phyloP scores from a whole-genome alignment of 352 stramenopile genomes.

The Pythium volutum region DNA sequence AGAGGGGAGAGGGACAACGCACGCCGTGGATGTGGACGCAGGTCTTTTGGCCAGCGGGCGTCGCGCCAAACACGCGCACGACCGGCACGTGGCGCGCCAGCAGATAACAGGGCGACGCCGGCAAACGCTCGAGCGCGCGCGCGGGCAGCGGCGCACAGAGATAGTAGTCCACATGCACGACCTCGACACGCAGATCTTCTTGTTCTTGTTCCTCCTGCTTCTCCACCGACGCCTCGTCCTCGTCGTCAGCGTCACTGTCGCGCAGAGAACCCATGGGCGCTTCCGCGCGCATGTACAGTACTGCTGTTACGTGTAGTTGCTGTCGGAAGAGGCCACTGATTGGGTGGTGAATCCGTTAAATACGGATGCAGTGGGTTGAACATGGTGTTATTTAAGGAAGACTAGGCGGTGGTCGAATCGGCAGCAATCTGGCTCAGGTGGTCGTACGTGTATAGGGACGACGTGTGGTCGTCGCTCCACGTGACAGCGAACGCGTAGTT shows the following conservation, averaged over 20 bases:
- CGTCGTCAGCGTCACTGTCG: not conserved
- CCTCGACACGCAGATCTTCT: conserved; percentile 68
- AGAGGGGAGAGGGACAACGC: not conserved
- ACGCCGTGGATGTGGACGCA: conserved; percentile 90
- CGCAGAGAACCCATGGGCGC: not conserved
- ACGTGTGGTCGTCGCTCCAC: conserved; percentile 97
- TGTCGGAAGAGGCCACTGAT: not conserved
- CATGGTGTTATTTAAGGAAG: conserved; percentile 11
- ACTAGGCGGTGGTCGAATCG: conserved; percentile 22
- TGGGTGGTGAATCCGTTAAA: not conserved
- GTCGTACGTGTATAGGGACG: conserved; percentile 96
- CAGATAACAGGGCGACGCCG: conserved; percentile 62
- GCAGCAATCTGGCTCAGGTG: conserved; percentile 60
- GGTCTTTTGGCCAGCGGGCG: conserved; percentile 86
- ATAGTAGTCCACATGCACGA: conserved; percentile 83
- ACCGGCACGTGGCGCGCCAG: conserved; percentile 75
- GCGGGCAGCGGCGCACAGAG: conserved; percentile 60
- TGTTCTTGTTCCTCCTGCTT: too few species aligned
- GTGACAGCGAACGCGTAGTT: conserved; percentile 98
- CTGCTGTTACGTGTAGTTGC: conserved; percentile 4
- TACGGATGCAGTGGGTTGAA: conserved; percentile 1
- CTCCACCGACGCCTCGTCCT: not conserved
- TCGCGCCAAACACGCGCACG: conserved; percentile 88
- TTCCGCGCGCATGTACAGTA: not conserved
- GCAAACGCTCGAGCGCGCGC: conserved; percentile 39